A percentile compares a stretch with the other conserved stretches of the same genome.
Evolutionary conservation across 768 basidiomycete genomes (phyloP).

Genomic region (Leccinum uliginosum): DNA sequence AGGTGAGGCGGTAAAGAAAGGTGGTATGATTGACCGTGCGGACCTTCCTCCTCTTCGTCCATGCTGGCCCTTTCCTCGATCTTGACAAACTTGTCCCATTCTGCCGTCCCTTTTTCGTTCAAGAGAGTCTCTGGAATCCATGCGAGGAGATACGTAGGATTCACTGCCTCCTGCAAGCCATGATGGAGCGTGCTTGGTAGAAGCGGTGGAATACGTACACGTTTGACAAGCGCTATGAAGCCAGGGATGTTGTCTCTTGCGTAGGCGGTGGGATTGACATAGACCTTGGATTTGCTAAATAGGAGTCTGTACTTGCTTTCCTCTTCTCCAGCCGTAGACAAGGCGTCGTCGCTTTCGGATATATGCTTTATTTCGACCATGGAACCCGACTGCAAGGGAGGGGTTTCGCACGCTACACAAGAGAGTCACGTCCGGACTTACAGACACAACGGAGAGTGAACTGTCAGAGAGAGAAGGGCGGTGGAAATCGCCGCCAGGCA

Average conservation of each 20-base stretch:
- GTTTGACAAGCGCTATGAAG: constrained; percentile 87
- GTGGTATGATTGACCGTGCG: constrained; percentile 10
- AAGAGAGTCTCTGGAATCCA: constrained; percentile 92
- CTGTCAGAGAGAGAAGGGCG: constrained; percentile 39
- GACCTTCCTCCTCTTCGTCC: constrained; percentile 74
- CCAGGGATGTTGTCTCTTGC: constrained; percentile 91
- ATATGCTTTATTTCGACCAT: constrained; percentile 74
- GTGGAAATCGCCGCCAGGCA: constrained; percentile 15
- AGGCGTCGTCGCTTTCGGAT: constrained; percentile 15
- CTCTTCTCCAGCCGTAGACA: constrained; percentile 35
- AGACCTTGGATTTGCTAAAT: constrained; percentile 92
- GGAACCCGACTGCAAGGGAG: constrained; percentile 39
- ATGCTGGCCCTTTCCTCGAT: constrained; percentile 62
- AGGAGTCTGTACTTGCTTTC: constrained; percentile 67
- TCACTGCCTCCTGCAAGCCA: constrained; percentile 57
- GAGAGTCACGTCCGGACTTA: constrained; percentile 26
- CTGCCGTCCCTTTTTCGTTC: constrained; percentile 73
- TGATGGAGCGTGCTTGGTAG: constrained; percentile 7
- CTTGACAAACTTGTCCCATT: constrained; percentile 88
- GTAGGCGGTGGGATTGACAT: constrained; percentile 92
- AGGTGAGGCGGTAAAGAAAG: constrained; percentile 4
- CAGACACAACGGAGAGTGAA: constrained; percentile 45
- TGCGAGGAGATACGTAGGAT: constrained; percentile 75
- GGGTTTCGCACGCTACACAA: constrained; percentile 2
- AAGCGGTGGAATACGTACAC: constrained; percentile 45